phyloP scores from a whole-genome alignment of 148 eudicot species.

The Pharnaceum exiguum region DNA sequence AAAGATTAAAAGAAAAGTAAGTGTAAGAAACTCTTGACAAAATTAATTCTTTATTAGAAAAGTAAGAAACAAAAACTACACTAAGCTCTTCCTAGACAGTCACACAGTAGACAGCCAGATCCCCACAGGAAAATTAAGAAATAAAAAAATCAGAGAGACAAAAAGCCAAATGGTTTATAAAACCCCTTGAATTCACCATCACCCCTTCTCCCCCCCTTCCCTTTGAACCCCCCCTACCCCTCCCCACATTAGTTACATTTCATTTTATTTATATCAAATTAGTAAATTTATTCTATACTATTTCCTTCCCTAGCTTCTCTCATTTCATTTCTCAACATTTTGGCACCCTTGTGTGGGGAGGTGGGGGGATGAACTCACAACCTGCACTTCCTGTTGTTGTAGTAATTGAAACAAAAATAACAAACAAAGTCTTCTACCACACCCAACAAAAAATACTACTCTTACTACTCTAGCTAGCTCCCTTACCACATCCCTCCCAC shows the following conservation, averaged over 20 bases:
- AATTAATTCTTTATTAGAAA: conserved; percentile 17
- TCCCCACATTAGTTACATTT: neutral
- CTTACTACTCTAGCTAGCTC: no score
- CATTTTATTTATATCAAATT: conserved; percentile 2
- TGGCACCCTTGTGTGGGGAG: no score
- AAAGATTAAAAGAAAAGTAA: conserved; percentile 15
- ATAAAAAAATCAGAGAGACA: conserved; percentile 17
- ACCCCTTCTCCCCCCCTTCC: conserved; percentile 2
- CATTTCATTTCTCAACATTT: no score
- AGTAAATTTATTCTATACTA: neutral
- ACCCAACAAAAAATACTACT: no score
- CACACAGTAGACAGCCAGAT: conserved; percentile 78
- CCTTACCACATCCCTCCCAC: no score
- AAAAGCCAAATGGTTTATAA: conserved; percentile 51
- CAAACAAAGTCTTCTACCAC: no score
- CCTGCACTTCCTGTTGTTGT: no score
- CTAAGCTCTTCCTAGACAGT: no score
- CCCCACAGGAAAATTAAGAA: conserved; percentile 39
- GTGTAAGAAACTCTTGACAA: conserved; percentile 25
- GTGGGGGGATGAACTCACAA: no score
- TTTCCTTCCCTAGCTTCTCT: neutral
- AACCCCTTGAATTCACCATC: conserved; percentile 85
- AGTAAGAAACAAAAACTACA: neutral
- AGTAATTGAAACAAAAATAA: no score
- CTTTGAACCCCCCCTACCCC: conserved; percentile 6